These are phyloP conservation scores for Smittium culicis DNA, from an alignment of 371 early-diverging fungal genomes.

Conservation along the genomic window DNA sequence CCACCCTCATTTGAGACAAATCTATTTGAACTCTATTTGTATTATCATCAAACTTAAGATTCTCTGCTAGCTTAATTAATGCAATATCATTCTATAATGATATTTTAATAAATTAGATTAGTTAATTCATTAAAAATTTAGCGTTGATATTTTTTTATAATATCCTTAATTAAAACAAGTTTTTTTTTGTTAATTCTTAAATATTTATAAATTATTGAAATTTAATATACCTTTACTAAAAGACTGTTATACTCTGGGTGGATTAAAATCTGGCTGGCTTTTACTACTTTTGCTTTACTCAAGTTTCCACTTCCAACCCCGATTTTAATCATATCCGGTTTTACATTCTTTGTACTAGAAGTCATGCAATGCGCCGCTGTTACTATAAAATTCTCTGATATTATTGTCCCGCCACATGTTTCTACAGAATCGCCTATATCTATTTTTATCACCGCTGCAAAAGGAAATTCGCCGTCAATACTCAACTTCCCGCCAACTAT, in stretches of 20 bases:
- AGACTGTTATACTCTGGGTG: slow-evolving; percentile 20
- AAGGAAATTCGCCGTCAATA: not conserved
- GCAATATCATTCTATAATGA: slow-evolving; percentile 27
- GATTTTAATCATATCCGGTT: slow-evolving; percentile 11
- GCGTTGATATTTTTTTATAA: not conserved
- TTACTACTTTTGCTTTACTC: slow-evolving; percentile 6
- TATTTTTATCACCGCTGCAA: slow-evolving; percentile 1
- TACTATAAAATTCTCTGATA: slow-evolving; percentile 19
- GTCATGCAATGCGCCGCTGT: slow-evolving; percentile 31
- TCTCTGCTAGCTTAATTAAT: slow-evolving; percentile 14
- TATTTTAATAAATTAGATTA: too few relatives aligned
- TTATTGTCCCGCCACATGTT: slow-evolving; percentile 24
- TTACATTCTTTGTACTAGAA: not conserved
- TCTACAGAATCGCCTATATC: not conserved
- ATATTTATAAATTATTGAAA: not conserved
- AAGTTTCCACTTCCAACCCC: slow-evolving; percentile 18
- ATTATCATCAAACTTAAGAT: slow-evolving; percentile 11
- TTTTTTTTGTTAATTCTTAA: not conserved
- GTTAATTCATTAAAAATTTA: too few relatives aligned
- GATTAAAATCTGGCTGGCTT: slow-evolving; percentile 13
- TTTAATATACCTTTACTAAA: not conserved
- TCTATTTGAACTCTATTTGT: slow-evolving; percentile 16
- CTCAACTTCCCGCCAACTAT: not conserved
- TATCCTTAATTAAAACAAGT: not conserved
- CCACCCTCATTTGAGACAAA: slow-evolving; percentile 2